Evolutionary conservation across 116 monocot species (phyloP).

Genomic region (Iris pallida): DNA sequence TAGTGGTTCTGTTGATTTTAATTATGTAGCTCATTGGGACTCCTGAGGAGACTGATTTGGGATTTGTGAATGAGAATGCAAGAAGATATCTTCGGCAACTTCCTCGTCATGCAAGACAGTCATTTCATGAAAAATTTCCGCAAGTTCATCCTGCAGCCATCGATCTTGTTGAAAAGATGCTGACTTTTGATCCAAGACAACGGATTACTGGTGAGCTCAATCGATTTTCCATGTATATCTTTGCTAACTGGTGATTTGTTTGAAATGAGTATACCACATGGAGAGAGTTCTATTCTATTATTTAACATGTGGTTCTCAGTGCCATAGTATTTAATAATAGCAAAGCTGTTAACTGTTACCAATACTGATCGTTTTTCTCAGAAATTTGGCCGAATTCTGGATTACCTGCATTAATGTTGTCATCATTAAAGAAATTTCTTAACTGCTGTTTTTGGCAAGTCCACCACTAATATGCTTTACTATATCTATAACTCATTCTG

Average conservation of each 20-base stretch:
- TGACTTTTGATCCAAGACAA: slow-evolving; percentile 83
- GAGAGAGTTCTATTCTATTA: no score
- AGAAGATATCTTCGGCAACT: slow-evolving; percentile 84
- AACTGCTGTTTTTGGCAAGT: no score
- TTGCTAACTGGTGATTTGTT: background rate
- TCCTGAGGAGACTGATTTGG: slow-evolving; percentile 72
- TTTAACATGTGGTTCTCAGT: no score
- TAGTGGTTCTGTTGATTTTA: background rate
- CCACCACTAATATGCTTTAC: no score
- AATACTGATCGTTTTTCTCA: no score
- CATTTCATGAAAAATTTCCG: slow-evolving; percentile 70
- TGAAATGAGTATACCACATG: no score
- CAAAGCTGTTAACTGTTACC: no score
- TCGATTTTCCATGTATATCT: background rate
- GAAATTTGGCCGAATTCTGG: no score
- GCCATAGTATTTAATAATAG: no score
- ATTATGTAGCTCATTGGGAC: slow-evolving; percentile 82
- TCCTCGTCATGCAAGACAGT: slow-evolving; percentile 62
- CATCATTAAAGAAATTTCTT: no score
- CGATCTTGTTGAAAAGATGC: slow-evolving; percentile 89
- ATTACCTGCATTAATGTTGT: no score
- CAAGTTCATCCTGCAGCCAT: slow-evolving; percentile 77
- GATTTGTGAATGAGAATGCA: slow-evolving; percentile 80
- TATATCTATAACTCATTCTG: no score
- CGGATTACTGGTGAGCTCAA: slow-evolving; percentile 71